Percentiles rank a stretch among this genome's conserved stretches.
Conservation (phyloP, 75 land plant genomes). For the Selaginella moellendorffii region DNA sequence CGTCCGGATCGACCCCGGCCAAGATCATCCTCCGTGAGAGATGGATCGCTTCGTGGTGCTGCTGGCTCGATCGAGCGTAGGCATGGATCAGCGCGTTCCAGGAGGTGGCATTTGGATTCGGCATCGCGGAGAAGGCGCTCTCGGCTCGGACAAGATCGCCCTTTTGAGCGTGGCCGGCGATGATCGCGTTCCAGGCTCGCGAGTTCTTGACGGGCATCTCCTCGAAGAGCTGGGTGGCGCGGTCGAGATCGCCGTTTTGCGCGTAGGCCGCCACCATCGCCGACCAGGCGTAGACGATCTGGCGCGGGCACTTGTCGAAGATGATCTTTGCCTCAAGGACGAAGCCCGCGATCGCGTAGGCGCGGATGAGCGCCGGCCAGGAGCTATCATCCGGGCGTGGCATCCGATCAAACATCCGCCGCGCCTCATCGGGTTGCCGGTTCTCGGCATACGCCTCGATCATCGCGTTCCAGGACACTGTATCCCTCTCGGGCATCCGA, state of each 20-base stretch:
- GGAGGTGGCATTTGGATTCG: neutral
- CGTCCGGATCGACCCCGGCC: slow-evolving; percentile 3
- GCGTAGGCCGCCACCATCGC: slow-evolving; percentile 1
- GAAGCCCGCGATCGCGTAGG: neutral
- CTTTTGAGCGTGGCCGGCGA: neutral
- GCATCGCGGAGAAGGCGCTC: neutral
- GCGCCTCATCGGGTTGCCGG: neutral
- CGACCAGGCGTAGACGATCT: neutral
- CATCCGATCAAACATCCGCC: neutral
- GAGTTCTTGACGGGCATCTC: neutral
- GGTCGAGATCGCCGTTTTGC: neutral
- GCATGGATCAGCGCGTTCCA: neutral
- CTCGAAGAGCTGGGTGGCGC: neutral
- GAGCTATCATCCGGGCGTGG: neutral
- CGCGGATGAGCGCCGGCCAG: neutral
- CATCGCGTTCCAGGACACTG: slow-evolving; percentile 9
- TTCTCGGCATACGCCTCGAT: neutral
- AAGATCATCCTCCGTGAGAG: neutral
- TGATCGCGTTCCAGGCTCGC: neutral
- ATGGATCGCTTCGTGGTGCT: neutral
- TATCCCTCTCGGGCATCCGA: neutral
- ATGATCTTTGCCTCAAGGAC: neutral
- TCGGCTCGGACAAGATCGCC: neutral
- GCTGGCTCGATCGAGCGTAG: neutral
- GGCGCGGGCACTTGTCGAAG: neutral